Evolutionary conservation across 2,329 filamentous ascomycete species (phyloP).

Genomic region (Fusarium brevicatenulatum): DNA sequence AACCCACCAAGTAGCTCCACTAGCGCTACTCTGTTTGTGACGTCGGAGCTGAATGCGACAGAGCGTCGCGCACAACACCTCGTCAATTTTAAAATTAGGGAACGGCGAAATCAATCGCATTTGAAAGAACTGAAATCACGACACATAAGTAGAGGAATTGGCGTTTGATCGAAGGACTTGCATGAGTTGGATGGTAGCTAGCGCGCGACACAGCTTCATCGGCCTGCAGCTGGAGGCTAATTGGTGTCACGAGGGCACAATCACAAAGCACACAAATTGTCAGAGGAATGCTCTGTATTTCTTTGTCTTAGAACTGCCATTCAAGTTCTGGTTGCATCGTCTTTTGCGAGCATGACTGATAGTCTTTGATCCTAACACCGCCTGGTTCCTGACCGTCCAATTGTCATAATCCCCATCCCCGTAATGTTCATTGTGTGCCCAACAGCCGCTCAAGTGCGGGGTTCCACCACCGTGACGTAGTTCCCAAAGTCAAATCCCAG

Average conservation of each 20-base stretch:
- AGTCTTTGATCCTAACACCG: slow-evolving; percentile 46
- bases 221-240: background rate
- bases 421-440: slow-evolving; percentile 48
- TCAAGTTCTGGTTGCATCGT: slow-evolving; percentile 41
- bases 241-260: slow-evolving; percentile 12
- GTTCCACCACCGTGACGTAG: slow-evolving; percentile 44
- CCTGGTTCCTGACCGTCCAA: slow-evolving; percentile 47
- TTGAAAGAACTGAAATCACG: background rate
- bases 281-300: slow-evolving; percentile 40
- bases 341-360: slow-evolving; percentile 41
- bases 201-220: background rate
- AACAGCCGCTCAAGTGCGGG: slow-evolving; percentile 44
- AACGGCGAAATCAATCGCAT: background rate
- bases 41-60: slow-evolving; percentile 17
- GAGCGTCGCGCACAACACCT: slow-evolving; percentile 15
- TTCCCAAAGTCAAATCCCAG: slow-evolving; percentile 44
- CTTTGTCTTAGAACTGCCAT: slow-evolving; percentile 43
- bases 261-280: slow-evolving; percentile 10
- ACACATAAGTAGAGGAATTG: background rate
- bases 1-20: background rate
- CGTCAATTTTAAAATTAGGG: background rate
- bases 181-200: background rate
- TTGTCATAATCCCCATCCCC: slow-evolving; percentile 46
- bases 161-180: background rate
- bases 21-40: slow-evolving; percentile 10